Evolutionary conservation across 2,329 filamentous ascomycete genomes (phyloP).

Genomic region (Boeremia exigua): DNA sequence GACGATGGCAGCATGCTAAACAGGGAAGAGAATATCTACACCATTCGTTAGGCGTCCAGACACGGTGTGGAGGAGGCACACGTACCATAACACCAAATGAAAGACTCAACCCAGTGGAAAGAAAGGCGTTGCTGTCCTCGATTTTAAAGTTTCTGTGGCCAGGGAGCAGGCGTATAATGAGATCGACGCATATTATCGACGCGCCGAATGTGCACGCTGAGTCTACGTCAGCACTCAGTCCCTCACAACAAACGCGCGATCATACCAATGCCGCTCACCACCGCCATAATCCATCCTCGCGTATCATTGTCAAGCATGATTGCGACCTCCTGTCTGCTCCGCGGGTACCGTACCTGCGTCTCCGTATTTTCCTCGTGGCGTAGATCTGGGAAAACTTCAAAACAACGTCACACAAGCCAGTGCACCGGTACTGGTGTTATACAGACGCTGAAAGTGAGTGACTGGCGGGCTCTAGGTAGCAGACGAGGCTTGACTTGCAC

Average conservation of each 20-base stretch:
- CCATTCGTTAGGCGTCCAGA: slow-evolving; percentile 18
- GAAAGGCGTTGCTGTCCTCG: slow-evolving; percentile 85
- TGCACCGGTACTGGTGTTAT: neutral
- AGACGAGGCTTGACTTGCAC: neutral
- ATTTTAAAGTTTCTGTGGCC: slow-evolving; percentile 81
- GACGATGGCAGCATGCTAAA: slow-evolving; percentile 93
- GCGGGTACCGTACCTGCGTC: slow-evolving; percentile 22
- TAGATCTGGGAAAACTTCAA: slow-evolving; percentile 18
- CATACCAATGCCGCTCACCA: slow-evolving; percentile 77
- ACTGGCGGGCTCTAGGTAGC: neutral
- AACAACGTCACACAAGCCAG: neutral
- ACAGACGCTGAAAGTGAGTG: neutral
- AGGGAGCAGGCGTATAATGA: slow-evolving; percentile 74
- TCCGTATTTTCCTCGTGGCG: slow-evolving; percentile 30
- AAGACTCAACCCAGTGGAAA: slow-evolving; percentile 85
- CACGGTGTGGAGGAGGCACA: neutral
- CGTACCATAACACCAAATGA: slow-evolving; percentile 96
- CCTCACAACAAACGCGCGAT: neutral
- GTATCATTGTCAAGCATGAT: slow-evolving; percentile 64
- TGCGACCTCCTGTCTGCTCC: neutral
- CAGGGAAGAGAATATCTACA: slow-evolving; percentile 84
- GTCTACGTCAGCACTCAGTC: slow-evolving; percentile 16
- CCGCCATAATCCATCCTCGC: slow-evolving; percentile 90
- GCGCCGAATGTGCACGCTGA: slow-evolving; percentile 58
- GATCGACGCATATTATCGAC: slow-evolving; percentile 84